Evolutionary conservation across 106 monocot genomes (phyloP), one percentile per base, ranked within the genome.

Genomic region (Narthecium ossifragum): DNA sequence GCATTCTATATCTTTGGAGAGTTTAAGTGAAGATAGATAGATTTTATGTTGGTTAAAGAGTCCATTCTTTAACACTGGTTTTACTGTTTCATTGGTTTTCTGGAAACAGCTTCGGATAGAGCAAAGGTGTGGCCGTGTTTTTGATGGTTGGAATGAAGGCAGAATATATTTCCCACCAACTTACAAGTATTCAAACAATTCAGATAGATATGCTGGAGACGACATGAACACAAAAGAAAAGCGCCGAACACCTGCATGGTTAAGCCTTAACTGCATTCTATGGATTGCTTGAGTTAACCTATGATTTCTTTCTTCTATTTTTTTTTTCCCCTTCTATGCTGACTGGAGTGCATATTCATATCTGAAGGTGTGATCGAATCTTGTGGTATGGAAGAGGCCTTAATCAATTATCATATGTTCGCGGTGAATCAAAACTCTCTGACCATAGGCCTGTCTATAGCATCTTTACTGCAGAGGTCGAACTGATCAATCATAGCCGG

Each of bases 341-440:
- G 15, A 39, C 9, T 39, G 39, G 15, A 39, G 39, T 39, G 15
- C 15, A 39, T 39, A 11, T 57, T 51, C 18, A 29, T 43, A 24
- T 21, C 27, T 66, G 48, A 62, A 87, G 87, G 87, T 87, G 87
- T 62, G 87, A 87, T 24, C 70, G 87, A 0, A 82, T 87, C 17
- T 62, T 87, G n/a, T 87, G 87, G 87, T 72, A 72, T 51, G 87
- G 87, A 22, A 75, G 87, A 70, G 87, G 87, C 26, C 69, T 87
- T 18, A 65, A 41, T 56, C 87, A 87, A 69, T 55, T 82, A 57
- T 78, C 87, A 26, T 87, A 87, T 60, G 87, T 82, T 29, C 87
- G 87, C 15, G 87, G 87, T 10, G 82, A 87, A 31, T 87, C 87
- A 1, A 69, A 82, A 21, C 82, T 87, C 66, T 87, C 87, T 6